Evolutionary conservation across 495 filamentous ascomycete species (phyloP).

Genomic region (Lasiosphaeris hirsuta): DNA sequence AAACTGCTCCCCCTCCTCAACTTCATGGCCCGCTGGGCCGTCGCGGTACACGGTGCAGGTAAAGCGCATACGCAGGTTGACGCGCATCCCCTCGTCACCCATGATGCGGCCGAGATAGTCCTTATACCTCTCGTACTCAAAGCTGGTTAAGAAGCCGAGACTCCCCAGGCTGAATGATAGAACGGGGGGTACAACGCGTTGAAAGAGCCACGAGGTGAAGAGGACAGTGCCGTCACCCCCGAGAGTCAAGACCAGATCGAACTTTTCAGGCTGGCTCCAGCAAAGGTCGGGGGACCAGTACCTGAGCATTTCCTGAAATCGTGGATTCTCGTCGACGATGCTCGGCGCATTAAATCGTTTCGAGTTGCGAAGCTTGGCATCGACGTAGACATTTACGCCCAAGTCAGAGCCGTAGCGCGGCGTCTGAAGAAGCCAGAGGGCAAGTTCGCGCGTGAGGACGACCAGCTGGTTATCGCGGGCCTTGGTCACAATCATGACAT

Average conservation of each 20-base stretch:
- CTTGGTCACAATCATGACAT: slow-evolving; percentile 96
- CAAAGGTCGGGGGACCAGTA: slow-evolving; percentile 97
- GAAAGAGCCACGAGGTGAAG: slow-evolving; percentile 91
- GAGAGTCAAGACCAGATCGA: slow-evolving; percentile 87
- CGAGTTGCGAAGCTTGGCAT: slow-evolving; percentile 80
- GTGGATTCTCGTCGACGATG: slow-evolving; percentile 65
- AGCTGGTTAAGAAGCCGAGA: slow-evolving; percentile 89
- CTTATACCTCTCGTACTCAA: slow-evolving; percentile 81
- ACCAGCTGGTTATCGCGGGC: slow-evolving; percentile 88
- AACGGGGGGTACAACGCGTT: slow-evolving; percentile 85
- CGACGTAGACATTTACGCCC: slow-evolving; percentile 90
- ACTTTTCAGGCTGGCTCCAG: slow-evolving; percentile 82
- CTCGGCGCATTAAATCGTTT: slow-evolving; percentile 79
- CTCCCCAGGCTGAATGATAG: slow-evolving; percentile 86
- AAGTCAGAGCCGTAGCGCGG: slow-evolving; percentile 74
- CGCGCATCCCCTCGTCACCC: slow-evolving; percentile 88
- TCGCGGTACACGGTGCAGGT: slow-evolving; percentile 89
- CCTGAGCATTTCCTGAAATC: slow-evolving; percentile 72
- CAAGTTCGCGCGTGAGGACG: slow-evolving; percentile 75
- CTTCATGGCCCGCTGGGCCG: slow-evolving; percentile 42
- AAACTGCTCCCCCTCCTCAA: slow-evolving; percentile 79
- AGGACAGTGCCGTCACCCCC: slow-evolving; percentile 92
- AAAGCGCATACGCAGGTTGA: slow-evolving; percentile 95
- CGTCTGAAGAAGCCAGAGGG: slow-evolving; percentile 81
- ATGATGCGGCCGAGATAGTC: slow-evolving; percentile 78